Base-by-base conservation (phyloP, 176 grass and related monocot genomes). In the Zoysia japonica region DNA sequence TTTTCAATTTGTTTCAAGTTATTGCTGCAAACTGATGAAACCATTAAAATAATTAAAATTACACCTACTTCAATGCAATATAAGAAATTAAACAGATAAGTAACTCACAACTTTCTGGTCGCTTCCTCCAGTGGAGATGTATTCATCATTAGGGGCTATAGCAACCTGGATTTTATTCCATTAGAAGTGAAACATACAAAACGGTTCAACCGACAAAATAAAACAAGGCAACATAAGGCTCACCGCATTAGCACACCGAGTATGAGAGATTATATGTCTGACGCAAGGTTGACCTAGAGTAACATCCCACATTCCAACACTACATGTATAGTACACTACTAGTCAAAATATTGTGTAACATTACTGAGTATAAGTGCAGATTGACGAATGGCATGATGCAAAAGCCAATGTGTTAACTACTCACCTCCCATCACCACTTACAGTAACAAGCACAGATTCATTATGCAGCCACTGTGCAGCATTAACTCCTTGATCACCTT, bases 101-200 rank as follows among this genome's bases (percentile, higher is more conserved):
- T 48, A 67, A 92, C 96, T 98, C 60, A 94, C 96, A 87, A 98
- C 78, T 92, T 94, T 98, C 86, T 98, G 87, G 68, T 98, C 92
- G 59, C 91, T 91, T 74, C 95, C 95, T 70, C 95, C 90, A 63
- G 96, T 94, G 76, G 89, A 91, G 61, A 98, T 85, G 63, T 94
- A 98, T 81, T 94, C 79, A 53, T 92, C 95, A 85, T 93, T 98
- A 64, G 88, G 88, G 55, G 95, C 83, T 56, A 94, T 88, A 79
- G 86, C 86, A 49, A 98, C 81, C 92, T 98, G 81, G 41, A 82
- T 83, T 85, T 80, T 56, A 76, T 75, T 67, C 36, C 82, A 83
- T 80, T 55, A 62, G 59, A 73, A 83, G 47, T 16, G 41, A 72
- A 81, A 11, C 55, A 85, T 11, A 62, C 28, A 80, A 71, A 28